Conservation (phyloP, 1,139 yeast genomes). For the Yamadazyma buinensis region DNA sequence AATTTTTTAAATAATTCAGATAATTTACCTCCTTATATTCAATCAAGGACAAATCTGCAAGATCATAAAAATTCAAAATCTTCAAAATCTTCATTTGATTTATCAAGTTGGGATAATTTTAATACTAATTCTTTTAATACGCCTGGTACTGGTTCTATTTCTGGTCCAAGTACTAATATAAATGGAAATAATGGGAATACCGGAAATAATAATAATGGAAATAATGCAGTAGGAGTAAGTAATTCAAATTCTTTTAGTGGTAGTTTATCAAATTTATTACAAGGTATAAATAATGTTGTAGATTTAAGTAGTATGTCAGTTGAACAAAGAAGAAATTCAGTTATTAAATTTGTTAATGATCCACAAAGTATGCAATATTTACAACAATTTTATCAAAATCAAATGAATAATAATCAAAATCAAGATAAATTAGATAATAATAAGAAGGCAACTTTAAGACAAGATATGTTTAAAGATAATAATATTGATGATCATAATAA, state of each 20-base stretch:
- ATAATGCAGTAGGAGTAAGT: slow-evolving; percentile 15
- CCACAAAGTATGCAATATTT: slow-evolving; percentile 13
- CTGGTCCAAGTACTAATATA: slow-evolving; percentile 15
- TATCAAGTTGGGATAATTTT: slow-evolving; percentile 26
- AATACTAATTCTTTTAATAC: slow-evolving; percentile 1
- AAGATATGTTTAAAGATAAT: slow-evolving; percentile 35
- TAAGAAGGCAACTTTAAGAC: slow-evolving; percentile 22
- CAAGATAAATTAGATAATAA: not conserved
- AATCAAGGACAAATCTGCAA: slow-evolving; percentile 13
- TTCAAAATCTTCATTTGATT: slow-evolving; percentile 26
- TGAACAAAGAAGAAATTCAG: slow-evolving; percentile 42
- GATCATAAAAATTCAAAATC: slow-evolving; percentile 13
- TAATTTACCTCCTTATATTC: slow-evolving; percentile 14
- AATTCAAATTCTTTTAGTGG: slow-evolving; percentile 21
- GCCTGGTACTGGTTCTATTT: slow-evolving; percentile 19
- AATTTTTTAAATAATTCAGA: slow-evolving; percentile 16
- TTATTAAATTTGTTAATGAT: slow-evolving; percentile 35
- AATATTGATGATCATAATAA: not conserved
- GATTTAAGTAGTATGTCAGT: slow-evolving; percentile 40
- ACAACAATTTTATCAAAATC: slow-evolving; percentile 4
- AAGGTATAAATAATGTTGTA: slow-evolving; percentile 35
- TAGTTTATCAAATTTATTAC: slow-evolving; percentile 34
- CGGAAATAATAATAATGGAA: slow-evolving; percentile 17
- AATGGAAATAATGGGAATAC: not conserved
- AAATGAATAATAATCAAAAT: slow-evolving; percentile 1